These are phyloP conservation scores for Mucor saturninus DNA, from an alignment of 371 early-diverging fungal species.

Conservation along the genomic window DNA sequence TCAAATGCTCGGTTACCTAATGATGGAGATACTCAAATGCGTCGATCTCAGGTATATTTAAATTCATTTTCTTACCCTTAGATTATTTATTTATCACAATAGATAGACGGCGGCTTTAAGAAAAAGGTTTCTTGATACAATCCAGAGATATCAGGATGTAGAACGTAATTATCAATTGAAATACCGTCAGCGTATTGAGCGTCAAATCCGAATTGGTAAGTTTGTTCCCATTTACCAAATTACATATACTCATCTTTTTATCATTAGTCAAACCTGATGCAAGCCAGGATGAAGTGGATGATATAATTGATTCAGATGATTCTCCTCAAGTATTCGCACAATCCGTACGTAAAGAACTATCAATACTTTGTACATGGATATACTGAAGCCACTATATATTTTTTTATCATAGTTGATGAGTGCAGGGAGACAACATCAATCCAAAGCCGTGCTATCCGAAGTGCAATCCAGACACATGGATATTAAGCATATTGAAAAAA, in stretches of 20 bases:
- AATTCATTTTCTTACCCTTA: neutral
- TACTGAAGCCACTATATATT: neutral
- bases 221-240: neutral
- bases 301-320: constrained; percentile 70
- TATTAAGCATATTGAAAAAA: constrained; percentile 81
- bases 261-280: constrained; percentile 77
- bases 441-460: constrained; percentile 75
- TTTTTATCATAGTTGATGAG: constrained; percentile 40
- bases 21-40: constrained; percentile 39
- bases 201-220: constrained; percentile 79
- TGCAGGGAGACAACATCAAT: constrained; percentile 72
- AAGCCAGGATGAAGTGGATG: constrained; percentile 75
- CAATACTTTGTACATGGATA: neutral
- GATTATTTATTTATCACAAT: neutral
- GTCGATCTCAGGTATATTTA: constrained; percentile 34
- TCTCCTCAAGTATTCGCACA: constrained; percentile 81
- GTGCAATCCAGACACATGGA: constrained; percentile 83
- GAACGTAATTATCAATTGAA: constrained; percentile 78
- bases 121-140: constrained; percentile 78
- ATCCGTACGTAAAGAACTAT: constrained; percentile 49
- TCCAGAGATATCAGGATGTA: constrained; percentile 77
- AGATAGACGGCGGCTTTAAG: constrained; percentile 22
- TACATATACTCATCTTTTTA: too few species aligned
- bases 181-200: constrained; percentile 77
- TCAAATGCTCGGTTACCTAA: constrained; percentile 28